Conservation (phyloP, 441 rosid genomes). For the Gossypium armourianum region DNA sequence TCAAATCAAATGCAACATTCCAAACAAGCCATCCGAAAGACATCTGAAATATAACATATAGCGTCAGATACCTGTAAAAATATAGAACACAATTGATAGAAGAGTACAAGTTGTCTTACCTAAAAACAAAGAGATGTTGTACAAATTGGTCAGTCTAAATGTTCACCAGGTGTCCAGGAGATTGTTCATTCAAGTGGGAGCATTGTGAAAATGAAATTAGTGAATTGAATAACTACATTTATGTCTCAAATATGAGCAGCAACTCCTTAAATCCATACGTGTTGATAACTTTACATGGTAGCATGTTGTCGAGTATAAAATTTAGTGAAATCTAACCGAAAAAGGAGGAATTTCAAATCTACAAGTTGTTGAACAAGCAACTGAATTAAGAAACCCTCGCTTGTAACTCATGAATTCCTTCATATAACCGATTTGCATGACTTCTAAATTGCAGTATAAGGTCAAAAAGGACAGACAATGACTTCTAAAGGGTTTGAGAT, state of each 20-base stretch:
- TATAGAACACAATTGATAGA: not conserved
- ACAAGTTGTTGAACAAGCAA: constrained; percentile 74
- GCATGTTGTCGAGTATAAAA: constrained; percentile 54
- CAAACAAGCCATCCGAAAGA: constrained; percentile 23
- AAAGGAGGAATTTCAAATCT: constrained; percentile 74
- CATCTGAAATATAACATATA: constrained; percentile 26
- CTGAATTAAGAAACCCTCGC: constrained; percentile 69
- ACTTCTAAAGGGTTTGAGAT: constrained; percentile 57
- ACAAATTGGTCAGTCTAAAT: constrained; percentile 19
- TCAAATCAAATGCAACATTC: constrained; percentile 20
- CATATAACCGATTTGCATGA: constrained; percentile 70
- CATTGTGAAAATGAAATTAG: not conserved
- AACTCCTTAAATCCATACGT: constrained; percentile 13
- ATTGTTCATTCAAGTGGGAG: constrained; percentile 17
- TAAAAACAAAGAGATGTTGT: constrained; percentile 17
- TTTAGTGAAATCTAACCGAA: constrained; percentile 82
- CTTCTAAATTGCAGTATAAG: constrained; percentile 71
- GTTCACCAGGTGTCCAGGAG: constrained; percentile 18
- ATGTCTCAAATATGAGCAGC: constrained; percentile 10
- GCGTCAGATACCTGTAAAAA: constrained; percentile 8
- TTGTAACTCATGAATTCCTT: constrained; percentile 76
- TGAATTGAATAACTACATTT: constrained; percentile 9
- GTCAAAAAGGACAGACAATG: constrained; percentile 70
- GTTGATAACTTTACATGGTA: constrained; percentile 23
- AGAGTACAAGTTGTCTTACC: constrained; percentile 21